A percentile compares a stretch with the other conserved stretches of the same genome.
Conservation (phyloP, 768 basidiomycete genomes). For the Psilocybe cubensis region DNA sequence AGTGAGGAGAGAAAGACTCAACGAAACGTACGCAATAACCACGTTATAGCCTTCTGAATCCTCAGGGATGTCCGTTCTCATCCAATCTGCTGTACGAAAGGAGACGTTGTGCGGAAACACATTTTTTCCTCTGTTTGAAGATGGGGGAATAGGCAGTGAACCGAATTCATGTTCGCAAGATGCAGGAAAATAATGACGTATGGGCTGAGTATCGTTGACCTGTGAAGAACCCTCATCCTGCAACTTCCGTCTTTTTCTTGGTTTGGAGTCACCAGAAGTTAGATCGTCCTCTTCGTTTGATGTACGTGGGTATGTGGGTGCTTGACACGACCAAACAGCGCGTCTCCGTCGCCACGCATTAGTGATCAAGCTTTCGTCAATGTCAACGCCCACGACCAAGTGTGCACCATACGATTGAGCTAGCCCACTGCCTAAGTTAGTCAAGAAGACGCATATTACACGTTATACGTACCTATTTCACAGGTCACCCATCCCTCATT, state of each 20-base stretch:
- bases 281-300: background rate
- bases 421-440: slow-evolving; percentile 27
- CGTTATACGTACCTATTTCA: slow-evolving; percentile 68
- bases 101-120: slow-evolving; percentile 79
- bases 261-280: background rate
- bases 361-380: slow-evolving; percentile 76
- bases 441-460: background rate
- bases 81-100: slow-evolving; percentile 79
- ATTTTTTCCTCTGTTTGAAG: slow-evolving; percentile 30
- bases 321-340: slow-evolving; percentile 72
- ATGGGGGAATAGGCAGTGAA: slow-evolving; percentile 67
- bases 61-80: slow-evolving; percentile 52
- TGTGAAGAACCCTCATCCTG: slow-evolving; percentile 10
- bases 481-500: slow-evolving; percentile 88
- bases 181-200: slow-evolving; percentile 68
- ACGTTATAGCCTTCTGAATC: slow-evolving; percentile 74
- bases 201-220: background rate
- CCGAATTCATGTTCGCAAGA: slow-evolving; percentile 81
- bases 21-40: slow-evolving; percentile 68
- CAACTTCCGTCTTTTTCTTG: slow-evolving; percentile 27
- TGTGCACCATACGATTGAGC: slow-evolving; percentile 66
- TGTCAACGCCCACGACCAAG: slow-evolving; percentile 84
- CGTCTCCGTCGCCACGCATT: slow-evolving; percentile 76
- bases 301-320: slow-evolving; percentile 29
- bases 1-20: background rate